Percentiles rank a stretch among this genome's conserved stretches.
phyloP scores from a whole-genome alignment of 805 yeast genomes.

The Saccharomycopsis fermentans region DNA sequence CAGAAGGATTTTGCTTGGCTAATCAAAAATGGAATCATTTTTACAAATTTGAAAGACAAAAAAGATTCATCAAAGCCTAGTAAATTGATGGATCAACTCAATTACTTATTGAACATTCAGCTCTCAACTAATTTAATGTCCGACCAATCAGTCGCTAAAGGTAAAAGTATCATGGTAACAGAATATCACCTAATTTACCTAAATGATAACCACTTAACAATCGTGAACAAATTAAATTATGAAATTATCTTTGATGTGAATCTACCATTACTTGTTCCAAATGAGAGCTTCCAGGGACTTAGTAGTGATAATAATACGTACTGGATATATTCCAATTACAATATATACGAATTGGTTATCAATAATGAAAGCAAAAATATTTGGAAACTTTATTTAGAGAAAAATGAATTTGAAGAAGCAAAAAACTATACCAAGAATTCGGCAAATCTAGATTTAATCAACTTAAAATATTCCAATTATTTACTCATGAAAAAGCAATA shows the following conservation, averaged over 20 bases:
- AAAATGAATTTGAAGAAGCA: slow-evolving; percentile 55
- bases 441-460: slow-evolving; percentile 33
- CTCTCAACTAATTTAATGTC: slow-evolving; percentile 27
- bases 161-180: slow-evolving; percentile 31
- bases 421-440: slow-evolving; percentile 26
- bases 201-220: slow-evolving; percentile 29
- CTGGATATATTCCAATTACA: slow-evolving; percentile 60
- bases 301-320: slow-evolving; percentile 50
- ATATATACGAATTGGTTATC: slow-evolving; percentile 63
- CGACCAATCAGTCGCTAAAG: slow-evolving; percentile 24
- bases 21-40: slow-evolving; percentile 37
- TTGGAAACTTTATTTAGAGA: slow-evolving; percentile 55
- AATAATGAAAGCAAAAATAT: slow-evolving; percentile 62
- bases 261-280: slow-evolving; percentile 26
- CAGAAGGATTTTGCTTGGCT: slow-evolving; percentile 34
- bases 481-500: slow-evolving; percentile 27
- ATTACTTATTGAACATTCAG: slow-evolving; percentile 31
- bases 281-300: slow-evolving; percentile 35
- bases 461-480: slow-evolving; percentile 45
- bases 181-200: slow-evolving; percentile 45
- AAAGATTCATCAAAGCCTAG: slow-evolving; percentile 1
- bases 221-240: slow-evolving; percentile 43
- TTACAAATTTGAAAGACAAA: slow-evolving; percentile 20
- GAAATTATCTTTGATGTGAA: slow-evolving; percentile 34
- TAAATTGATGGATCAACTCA: slow-evolving; percentile 27